Percentiles rank a stretch among this genome's conserved stretches.
Conservation (phyloP, 495 filamentous ascomycete genomes). For the Jackrogersella multiformis region DNA sequence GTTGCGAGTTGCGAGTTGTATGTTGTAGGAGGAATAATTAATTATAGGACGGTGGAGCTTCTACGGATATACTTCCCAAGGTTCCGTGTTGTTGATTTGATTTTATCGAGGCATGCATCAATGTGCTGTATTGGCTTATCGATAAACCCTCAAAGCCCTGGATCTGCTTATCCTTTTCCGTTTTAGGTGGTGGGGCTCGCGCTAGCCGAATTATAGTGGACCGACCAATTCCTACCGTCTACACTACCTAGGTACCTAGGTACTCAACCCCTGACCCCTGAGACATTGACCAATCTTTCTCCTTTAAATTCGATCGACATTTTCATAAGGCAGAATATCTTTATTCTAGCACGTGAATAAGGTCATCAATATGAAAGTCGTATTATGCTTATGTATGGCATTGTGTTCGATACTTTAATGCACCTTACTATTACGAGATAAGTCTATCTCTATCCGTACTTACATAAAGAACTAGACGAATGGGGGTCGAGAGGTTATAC, state of each 20-base stretch:
- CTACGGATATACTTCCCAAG: too few relatives aligned
- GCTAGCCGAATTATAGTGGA: too few relatives aligned
- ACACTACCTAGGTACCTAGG: too few relatives aligned
- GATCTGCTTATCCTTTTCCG: neutral
- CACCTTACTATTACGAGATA: too few relatives aligned
- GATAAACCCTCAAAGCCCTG: constrained; percentile 8
- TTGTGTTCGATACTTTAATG: too few relatives aligned
- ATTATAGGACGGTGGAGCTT: constrained; percentile 19
- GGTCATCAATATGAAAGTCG: too few relatives aligned
- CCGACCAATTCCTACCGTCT: neutral
- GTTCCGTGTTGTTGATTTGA: constrained; percentile 14
- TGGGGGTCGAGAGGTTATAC: neutral
- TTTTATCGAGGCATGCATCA: constrained; percentile 15
- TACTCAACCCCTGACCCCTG: neutral
- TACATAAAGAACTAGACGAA: too few relatives aligned
- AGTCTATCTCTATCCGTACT: too few relatives aligned
- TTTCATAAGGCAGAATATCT: too few relatives aligned
- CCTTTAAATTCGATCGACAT: neutral
- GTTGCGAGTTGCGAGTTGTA: too few relatives aligned
- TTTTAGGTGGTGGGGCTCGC: neutral
- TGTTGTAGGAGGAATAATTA: neutral
- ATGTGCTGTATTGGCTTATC: constrained; percentile 12
- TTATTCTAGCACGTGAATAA: neutral
- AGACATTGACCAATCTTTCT: neutral
- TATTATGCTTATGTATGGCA: too few relatives aligned